Conservation (phyloP, 2,329 filamentous ascomycete species). For the Fusarium mundagurra region DNA sequence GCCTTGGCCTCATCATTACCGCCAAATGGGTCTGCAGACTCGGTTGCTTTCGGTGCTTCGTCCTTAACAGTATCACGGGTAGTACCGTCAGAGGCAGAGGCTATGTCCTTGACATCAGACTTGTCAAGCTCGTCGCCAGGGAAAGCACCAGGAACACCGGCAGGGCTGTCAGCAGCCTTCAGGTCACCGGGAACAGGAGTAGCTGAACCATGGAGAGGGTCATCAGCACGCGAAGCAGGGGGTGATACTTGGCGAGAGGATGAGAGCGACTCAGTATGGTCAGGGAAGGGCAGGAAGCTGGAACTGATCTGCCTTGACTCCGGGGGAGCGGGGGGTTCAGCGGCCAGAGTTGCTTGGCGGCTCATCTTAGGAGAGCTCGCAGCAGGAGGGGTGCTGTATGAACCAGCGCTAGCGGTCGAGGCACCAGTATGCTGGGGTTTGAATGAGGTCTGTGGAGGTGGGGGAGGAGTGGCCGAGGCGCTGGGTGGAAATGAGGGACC, state of each 20-base stretch:
- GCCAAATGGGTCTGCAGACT: constrained; percentile 60
- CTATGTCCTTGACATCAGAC: constrained; percentile 44
- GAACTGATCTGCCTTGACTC: constrained; percentile 83
- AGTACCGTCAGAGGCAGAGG: constrained; percentile 46
- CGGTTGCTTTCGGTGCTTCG: constrained; percentile 34
- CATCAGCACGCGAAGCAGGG: constrained; percentile 67
- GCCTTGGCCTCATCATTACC: constrained; percentile 66
- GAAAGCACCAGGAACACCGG: constrained; percentile 45
- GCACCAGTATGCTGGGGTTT: constrained; percentile 67
- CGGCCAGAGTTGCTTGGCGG: constrained; percentile 68
- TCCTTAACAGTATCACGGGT: constrained; percentile 31
- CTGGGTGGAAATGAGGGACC: constrained; percentile 70
- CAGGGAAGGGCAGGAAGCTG: constrained; percentile 76
- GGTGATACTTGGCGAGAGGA: constrained; percentile 84
- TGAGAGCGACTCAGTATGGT: constrained; percentile 73
- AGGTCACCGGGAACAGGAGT: constrained; percentile 42
- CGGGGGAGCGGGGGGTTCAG: constrained; percentile 70
- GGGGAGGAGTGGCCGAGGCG: constrained; percentile 55
- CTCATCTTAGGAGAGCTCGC: constrained; percentile 68
- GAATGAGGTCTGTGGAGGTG: constrained; percentile 52
- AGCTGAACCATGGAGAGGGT: constrained; percentile 49
- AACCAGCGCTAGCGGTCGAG: constrained; percentile 63
- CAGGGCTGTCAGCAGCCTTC: constrained; percentile 28
- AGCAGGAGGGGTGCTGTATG: constrained; percentile 64
- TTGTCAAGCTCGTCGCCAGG: constrained; percentile 51